Evolutionary conservation across 257 asterid genomes (phyloP).

Genomic region (Schizonepeta tenuifolia): DNA sequence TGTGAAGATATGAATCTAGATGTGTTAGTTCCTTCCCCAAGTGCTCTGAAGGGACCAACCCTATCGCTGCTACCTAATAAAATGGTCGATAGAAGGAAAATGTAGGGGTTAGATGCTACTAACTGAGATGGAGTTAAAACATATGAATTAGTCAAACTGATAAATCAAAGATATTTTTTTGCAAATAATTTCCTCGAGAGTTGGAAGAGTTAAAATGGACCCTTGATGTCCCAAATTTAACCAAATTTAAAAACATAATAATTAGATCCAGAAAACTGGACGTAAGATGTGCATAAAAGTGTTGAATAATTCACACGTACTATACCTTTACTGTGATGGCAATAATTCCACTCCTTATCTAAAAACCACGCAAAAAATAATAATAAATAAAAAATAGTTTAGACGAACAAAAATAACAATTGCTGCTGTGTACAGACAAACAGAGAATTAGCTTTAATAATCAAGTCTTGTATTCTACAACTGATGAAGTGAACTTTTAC

Average conservation of each 20-base stretch:
- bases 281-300: constrained; percentile 6
- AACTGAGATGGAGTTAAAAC: not conserved
- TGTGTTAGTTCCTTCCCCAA: constrained; percentile 80
- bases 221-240: constrained; percentile 6
- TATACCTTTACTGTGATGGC: constrained; percentile 88
- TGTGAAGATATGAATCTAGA: constrained; percentile 79
- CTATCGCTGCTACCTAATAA: constrained; percentile 90
- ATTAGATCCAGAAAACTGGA: constrained; percentile 22
- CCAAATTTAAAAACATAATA: not conserved
- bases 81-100: constrained; percentile 22
- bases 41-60: constrained; percentile 89
- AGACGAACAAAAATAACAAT: constrained; percentile 3
- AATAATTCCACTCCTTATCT: constrained; percentile 76
- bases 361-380: constrained; percentile 22
- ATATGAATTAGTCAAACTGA: constrained; percentile 10
- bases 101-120: constrained; percentile 18
- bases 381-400: constrained; percentile 26
- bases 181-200: not conserved
- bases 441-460: constrained; percentile 21
- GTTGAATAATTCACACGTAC: constrained; percentile 8
- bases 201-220: constrained; percentile 8
- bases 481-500: constrained; percentile 44
- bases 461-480: constrained; percentile 11
- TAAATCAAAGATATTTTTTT: constrained; percentile 10
- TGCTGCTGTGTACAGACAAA: not conserved